Base-by-base conservation (phyloP, 352 stramenopile species). In the Globisporangium middletonii region DNA sequence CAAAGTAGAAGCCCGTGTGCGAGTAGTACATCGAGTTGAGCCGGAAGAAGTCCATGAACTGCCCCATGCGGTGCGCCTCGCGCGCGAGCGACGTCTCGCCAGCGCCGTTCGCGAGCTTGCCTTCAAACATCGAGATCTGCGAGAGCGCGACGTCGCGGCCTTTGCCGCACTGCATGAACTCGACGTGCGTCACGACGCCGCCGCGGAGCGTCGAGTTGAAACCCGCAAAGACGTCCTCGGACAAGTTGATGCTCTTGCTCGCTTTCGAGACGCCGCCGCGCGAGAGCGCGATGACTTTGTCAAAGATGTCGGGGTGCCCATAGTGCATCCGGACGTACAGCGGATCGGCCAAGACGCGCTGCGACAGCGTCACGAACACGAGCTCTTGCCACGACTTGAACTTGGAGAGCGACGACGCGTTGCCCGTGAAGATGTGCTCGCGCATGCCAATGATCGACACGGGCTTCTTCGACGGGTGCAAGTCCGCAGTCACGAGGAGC, bases 161-260 rank as follows among this genome's bases (percentile, higher is more conserved):
- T 55, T 95, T 95, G 16, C 85, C 85, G 64, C 85, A 95, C 64
- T 95, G 86, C 79, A 93, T 93, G 51, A 92, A 93, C 67, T 95
- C 86, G 12, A 92, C 72, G 50, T 95, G 86, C 0, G 81, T 89
- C 43, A 94, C 80, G 28, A 91, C 62, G 2, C 86, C 86, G 4
- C 86, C 86, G 12, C 86, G 81, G 30, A 95, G 68, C 4, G 82
- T 89, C 37, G 87, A 78, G 33, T 92, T 92, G 65, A 91, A 95
- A 19, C 86, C 86, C 57, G 78, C 88, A 50, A 95, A 95, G 18
- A 95, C 79, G 73, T 92, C 82, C 59, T 92, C 82, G 23, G 77
- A 89, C 65, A 92, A 68, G 59, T 92, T 89, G 59, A 92, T 89
- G 56, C 82, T 73, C 59, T 89, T 88, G 67, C 72, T 87, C 47